These are phyloP conservation scores for Pseudomassariella vexata DNA, from an alignment of 2,329 filamentous ascomycete genomes.

Conservation along the genomic window DNA sequence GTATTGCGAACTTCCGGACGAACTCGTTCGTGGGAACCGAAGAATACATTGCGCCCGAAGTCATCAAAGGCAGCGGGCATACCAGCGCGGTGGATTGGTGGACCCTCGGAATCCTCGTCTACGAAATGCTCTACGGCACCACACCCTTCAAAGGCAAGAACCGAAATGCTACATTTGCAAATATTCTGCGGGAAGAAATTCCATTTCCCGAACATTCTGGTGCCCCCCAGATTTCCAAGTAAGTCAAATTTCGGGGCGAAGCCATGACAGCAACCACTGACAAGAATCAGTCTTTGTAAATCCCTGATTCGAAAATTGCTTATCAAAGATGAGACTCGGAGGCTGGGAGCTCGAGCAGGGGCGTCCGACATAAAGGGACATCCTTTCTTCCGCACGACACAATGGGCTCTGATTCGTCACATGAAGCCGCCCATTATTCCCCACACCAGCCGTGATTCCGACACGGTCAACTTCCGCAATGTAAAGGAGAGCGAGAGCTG, in stretches of 20 bases:
- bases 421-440: conserved; percentile 98
- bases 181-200: conserved; percentile 92
- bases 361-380: conserved; percentile 96
- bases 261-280: background rate
- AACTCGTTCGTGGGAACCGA: conserved; percentile 98
- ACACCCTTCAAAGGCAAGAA: conserved; percentile 99
- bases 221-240: conserved; percentile 86
- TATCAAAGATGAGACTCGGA: conserved; percentile 95
- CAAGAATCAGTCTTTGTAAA: conserved; percentile 74
- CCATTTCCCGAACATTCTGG: conserved; percentile 88
- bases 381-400: conserved; percentile 91
- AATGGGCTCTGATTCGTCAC: conserved; percentile 95
- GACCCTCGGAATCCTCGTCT: conserved; percentile 94
- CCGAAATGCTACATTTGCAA: conserved; percentile 94
- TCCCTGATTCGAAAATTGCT: conserved; percentile 91
- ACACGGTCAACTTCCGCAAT: conserved; percentile 95
- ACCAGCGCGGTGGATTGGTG: conserved; percentile 99
- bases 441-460: conserved; percentile 80
- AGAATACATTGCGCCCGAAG: conserved; percentile 97
- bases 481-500: conserved; percentile 97
- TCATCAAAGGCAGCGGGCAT: conserved; percentile 97
- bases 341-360: conserved; percentile 87
- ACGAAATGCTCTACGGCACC: conserved; percentile 98
- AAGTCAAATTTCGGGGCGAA: too few relatives aligned
- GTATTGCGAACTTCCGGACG: conserved; percentile 95